Evolutionary conservation across 78 protist genomes (phyloP), one percentile per base, ranked within the genome.

Genomic region (Planoprotostelium fungivorum): DNA sequence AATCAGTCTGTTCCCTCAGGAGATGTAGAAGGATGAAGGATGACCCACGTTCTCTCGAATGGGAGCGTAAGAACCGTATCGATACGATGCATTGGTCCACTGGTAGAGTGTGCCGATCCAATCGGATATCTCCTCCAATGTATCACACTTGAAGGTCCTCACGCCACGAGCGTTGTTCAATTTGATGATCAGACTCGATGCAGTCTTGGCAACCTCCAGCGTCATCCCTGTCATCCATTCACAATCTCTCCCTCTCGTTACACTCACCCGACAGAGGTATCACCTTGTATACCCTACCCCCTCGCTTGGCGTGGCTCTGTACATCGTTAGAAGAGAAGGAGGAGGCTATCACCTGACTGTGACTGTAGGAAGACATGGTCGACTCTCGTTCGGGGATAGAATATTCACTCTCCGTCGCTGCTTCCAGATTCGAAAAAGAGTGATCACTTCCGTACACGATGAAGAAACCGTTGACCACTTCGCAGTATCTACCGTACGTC

Each of bases 31-130:
- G 16, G 16, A 51, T 51, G 73, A 16, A 16, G 73, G 73, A 51
- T 51, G 16, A 25, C 73, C 73, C 73, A 51, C 73, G 31, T 51
- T 51, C 73, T 36, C 37, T 85, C 87, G 5, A 16, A 85, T 35
- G 87, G 36, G 87, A 25, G 87, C 87, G 16, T 37, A 85, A 25
- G 87, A 85, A 16, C 87, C 87, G 87, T 85, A 85, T 85, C 87
- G 5, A 51, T 51, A 51, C 5, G 5, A 25, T 25, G 73, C 73
- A 51, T 51, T 5, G 5, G 73, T 51, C 73, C 73, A 51, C 16
- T 25, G 5, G 73, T 5, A 51, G 31, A 51, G 16, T 16, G 73
- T 51, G 16, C 73, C 73, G 31, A 51, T 16, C 73, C 73, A 51
- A 51, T 51, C 73, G 16, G 73, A 5, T 51, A 51, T 51, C 73